A percentile compares a stretch with the other conserved stretches of the same genome.
These are phyloP conservation scores for Phytophthora parvispora DNA, from an alignment of 352 stramenopile genomes.

Conservation along the genomic window DNA sequence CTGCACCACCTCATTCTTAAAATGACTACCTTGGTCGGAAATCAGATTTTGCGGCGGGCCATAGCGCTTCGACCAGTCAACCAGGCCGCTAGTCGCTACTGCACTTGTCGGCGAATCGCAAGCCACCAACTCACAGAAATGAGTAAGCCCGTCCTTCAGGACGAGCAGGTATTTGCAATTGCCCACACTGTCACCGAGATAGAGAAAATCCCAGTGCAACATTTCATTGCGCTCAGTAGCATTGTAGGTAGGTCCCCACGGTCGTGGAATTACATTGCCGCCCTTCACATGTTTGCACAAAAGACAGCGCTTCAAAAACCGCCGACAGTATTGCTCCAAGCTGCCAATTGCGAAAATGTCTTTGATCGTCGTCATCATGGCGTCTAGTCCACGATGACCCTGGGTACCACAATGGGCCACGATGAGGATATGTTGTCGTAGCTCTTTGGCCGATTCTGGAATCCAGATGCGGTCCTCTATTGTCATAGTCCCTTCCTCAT, in stretches of 20 bases:
- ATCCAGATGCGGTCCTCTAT: neutral
- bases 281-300: conserved; percentile 27
- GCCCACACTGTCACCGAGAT: neutral
- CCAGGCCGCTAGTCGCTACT: conserved; percentile 3
- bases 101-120: conserved; percentile 7
- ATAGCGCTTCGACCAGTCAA: conserved; percentile 27
- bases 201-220: conserved; percentile 16
- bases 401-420: neutral
- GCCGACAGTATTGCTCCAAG: neutral
- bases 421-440: neutral
- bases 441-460: neutral
- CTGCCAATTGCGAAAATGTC: neutral
- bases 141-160: conserved; percentile 16
- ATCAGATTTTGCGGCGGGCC: conserved; percentile 9
- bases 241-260: neutral
- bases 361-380: neutral
- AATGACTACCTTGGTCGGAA: conserved; percentile 11
- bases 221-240: conserved; percentile 9
- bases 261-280: neutral
- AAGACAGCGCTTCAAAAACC: neutral
- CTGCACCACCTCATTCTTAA: neutral
- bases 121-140: conserved; percentile 21
- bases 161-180: conserved; percentile 3
- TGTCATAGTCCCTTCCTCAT: too few species aligned
- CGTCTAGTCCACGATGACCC: conserved; percentile 5